Base-by-base conservation (phyloP, 306 rosid genomes). In the Rosa persica region DNA sequence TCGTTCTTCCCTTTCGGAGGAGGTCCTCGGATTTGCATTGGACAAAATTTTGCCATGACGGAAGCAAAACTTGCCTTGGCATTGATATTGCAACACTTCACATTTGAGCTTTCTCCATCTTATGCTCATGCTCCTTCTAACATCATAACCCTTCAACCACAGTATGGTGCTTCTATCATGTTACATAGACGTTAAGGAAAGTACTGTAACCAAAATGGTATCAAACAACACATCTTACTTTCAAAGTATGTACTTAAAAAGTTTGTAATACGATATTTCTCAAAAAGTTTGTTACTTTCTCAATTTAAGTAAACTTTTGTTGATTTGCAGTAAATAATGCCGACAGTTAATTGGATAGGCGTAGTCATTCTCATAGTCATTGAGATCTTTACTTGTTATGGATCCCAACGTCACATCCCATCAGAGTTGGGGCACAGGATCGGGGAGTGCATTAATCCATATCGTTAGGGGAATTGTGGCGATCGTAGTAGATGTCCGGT, bases 11-110 rank as follows among this genome's bases (percentile, higher is more conserved):
- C 96, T 0, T 91, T 91, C 65, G 90, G 96, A 20, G 69, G 90
- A 79, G 96, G 90, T 72, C 93, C 90, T 38, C 72, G 96, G 46
- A 78, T 86, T 6, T 91, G 91, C 85, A 83, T 91, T 15, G 93
- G 90, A 20, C 90, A 86, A 78, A 89, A 84, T 68, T 91, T 86
- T 71, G 36, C 83, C 4, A 70, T 66, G 77, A 39, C 76, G 11
- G 91, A 87, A 57, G 88, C 88, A 5, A 89, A 89, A 70, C 27
- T 82, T 25, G 85, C 49, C 2, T 36, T 89, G 49, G 79, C 91
- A 5, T 48, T 85, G 85, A 73, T 87, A 52, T 43, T 89, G 40
- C 87, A 82, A 34, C 51, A 19, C 30, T 88, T 85, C 55, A 79
- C 90, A 2, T 86, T 88, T 43, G 80, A 76, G 58, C 87, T 88